phyloP scores from a whole-genome alignment of 1,284 basidiomycete genomes.

The Omphalotus olearius region DNA sequence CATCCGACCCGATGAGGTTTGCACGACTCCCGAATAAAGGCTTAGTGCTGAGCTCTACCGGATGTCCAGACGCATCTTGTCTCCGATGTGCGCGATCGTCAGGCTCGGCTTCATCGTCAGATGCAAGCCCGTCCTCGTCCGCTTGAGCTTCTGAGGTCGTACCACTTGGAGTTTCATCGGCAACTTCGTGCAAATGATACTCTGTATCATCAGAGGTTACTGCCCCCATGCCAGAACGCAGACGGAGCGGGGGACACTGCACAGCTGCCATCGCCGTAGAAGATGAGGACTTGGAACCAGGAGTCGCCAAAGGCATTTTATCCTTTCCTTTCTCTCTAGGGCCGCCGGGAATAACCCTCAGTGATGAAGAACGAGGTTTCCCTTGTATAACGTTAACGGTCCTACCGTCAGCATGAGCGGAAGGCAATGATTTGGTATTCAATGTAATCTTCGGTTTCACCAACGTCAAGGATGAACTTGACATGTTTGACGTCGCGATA shows the following conservation, averaged over 20 bases:
- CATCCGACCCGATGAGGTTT: constrained; percentile 9
- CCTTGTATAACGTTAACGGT: neutral
- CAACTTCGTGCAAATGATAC: neutral
- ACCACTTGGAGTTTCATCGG: neutral
- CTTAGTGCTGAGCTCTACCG: neutral
- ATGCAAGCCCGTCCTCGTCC: constrained; percentile 5
- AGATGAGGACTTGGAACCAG: neutral
- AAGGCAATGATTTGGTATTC: constrained; percentile 7
- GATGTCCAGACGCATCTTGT: neutral
- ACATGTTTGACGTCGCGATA: too few species aligned
- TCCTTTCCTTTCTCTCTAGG: constrained; percentile 4
- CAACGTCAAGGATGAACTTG: neutral
- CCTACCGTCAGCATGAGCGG: neutral
- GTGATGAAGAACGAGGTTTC: neutral
- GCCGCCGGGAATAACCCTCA: neutral
- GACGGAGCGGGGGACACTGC: neutral
- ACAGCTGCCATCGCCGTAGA: neutral
- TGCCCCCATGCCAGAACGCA: neutral
- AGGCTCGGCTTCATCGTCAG: constrained; percentile 8
- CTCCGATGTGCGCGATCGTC: neutral
- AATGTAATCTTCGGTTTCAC: constrained; percentile 10
- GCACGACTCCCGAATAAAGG: neutral
- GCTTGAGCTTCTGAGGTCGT: neutral
- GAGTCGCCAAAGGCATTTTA: neutral
- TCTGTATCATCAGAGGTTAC: neutral